A percentile compares a stretch with the other conserved stretches of the same genome.
Evolutionary conservation across 306 rosid genomes (phyloP).

Genomic region (Gastrolobium villosum): DNA sequence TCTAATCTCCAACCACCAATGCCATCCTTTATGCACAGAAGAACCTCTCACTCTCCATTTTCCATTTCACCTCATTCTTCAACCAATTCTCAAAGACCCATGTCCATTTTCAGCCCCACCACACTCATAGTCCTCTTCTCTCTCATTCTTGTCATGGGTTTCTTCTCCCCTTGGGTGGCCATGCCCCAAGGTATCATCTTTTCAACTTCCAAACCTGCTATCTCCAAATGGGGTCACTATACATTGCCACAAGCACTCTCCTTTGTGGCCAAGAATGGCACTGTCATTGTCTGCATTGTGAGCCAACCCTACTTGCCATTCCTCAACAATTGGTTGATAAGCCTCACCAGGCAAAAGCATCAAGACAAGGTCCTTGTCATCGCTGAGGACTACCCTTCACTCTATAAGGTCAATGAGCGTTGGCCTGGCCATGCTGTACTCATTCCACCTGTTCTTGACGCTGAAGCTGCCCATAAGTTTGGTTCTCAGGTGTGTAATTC

Average conservation of each 20-base stretch:
- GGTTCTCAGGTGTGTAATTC: conserved; percentile 70
- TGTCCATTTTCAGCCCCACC: conserved; percentile 64
- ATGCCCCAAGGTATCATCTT: conserved; percentile 57
- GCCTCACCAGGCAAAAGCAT: conserved; percentile 70
- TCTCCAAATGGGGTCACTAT: conserved; percentile 67
- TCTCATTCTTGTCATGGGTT: conserved; percentile 65
- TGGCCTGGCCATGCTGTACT: conserved; percentile 93
- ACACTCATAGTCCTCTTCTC: conserved; percentile 57
- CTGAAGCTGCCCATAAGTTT: conserved; percentile 77
- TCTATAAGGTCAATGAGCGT: conserved; percentile 69
- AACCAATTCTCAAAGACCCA: conserved; percentile 54
- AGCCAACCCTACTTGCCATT: conserved; percentile 84
- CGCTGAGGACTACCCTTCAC: conserved; percentile 83
- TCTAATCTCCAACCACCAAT: no score
- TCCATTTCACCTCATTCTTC: conserved; percentile 65
- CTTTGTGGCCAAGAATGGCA: conserved; percentile 70
- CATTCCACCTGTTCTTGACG: conserved; percentile 83
- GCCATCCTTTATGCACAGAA: no score
- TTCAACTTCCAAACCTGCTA: conserved; percentile 51
- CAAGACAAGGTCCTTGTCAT: conserved; percentile 84
- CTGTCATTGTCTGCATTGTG: conserved; percentile 83
- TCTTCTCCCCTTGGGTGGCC: conserved; percentile 67
- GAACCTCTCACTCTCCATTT: not conserved
- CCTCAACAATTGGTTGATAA: conserved; percentile 79
- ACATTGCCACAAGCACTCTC: conserved; percentile 72